Evolutionary conservation across 371 early-diverging fungal genomes (phyloP), one percentile per base, ranked within the genome.

Genomic region (Mucor saturninus): DNA sequence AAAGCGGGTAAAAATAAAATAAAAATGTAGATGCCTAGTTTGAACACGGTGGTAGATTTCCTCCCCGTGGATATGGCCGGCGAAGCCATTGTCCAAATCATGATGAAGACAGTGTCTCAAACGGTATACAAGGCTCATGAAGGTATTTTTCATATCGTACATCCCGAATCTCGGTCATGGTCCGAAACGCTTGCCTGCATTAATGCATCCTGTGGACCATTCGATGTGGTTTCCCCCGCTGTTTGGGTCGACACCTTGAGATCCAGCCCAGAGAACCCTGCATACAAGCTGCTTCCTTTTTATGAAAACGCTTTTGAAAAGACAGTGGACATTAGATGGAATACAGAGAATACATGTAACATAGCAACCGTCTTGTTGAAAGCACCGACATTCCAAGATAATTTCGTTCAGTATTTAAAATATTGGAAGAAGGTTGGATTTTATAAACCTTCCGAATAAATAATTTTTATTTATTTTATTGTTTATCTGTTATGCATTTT

Each of bases 31-130:
- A 76, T 76, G 76, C 77, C 77, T 28, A 31, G 26, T 4, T 38
- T 77, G 5, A 57, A 67, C 11, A 59, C 28, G 2, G 13, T 29
- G 10, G 61, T 80, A 35, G 77, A 80, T 52, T 80, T 77, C 77
- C 55, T 74, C 4, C 65, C 75, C 10, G 73, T 76, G 2, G 70
- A 79, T 52, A 59, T 56, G 46, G 75, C 80, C 11, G 65, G 75
- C 1, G 32, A 60, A 1, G 45, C 67, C 11, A 76, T 80, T 45
- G 50, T 51, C 0, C 70, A 76, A n/a, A 73, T 80, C 6, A 71
- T 80, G 72, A 46, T 73, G 35, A 52, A 4, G 26, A 46, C 46
- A 21, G 43, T 15, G 13, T 21, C 15, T 14, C 13, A 28, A 5
- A 30, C 35, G 7, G 55, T 59, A 3, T 21, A 46, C 9, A 29